Evolutionary conservation across 1,139 yeast species (phyloP).

Genomic region (Meyerozyma guilliermondii): DNA sequence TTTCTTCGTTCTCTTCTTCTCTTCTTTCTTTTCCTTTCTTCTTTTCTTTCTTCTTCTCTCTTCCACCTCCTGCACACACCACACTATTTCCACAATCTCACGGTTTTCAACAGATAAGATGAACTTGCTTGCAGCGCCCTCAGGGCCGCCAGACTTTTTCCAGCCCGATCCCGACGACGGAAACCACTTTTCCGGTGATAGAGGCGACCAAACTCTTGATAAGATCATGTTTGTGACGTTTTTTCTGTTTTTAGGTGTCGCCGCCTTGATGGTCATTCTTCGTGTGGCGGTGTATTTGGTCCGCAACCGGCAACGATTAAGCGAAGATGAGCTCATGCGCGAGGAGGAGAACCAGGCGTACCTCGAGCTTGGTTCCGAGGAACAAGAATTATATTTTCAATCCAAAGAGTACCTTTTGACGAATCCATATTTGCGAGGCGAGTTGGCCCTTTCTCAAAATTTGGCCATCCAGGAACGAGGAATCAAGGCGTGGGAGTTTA

Average conservation of each 20-base stretch:
- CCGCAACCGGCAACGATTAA: slow-evolving; percentile 9
- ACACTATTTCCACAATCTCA: neutral
- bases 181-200: neutral
- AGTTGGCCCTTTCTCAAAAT: slow-evolving; percentile 43
- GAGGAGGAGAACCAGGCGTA: slow-evolving; percentile 61
- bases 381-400: slow-evolving; percentile 74
- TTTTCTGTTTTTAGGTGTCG: neutral
- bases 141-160: neutral
- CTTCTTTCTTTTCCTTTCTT: neutral
- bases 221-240: neutral
- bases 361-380: slow-evolving; percentile 60
- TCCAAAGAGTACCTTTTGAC: slow-evolving; percentile 54
- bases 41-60: neutral
- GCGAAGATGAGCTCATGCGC: slow-evolving; percentile 54
- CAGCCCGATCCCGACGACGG: neutral
- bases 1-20: too few species aligned
- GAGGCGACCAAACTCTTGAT: neutral
- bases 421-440: slow-evolving; percentile 50
- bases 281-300: slow-evolving; percentile 1
- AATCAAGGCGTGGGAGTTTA: slow-evolving; percentile 87
- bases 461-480: slow-evolving; percentile 86
- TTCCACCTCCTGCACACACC: neutral
- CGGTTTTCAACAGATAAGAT: neutral
- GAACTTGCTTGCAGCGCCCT: neutral
- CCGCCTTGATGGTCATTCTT: neutral